These are phyloP conservation scores for Jatropha multifida DNA, from an alignment of 441 rosid species.

Conservation along the genomic window DNA sequence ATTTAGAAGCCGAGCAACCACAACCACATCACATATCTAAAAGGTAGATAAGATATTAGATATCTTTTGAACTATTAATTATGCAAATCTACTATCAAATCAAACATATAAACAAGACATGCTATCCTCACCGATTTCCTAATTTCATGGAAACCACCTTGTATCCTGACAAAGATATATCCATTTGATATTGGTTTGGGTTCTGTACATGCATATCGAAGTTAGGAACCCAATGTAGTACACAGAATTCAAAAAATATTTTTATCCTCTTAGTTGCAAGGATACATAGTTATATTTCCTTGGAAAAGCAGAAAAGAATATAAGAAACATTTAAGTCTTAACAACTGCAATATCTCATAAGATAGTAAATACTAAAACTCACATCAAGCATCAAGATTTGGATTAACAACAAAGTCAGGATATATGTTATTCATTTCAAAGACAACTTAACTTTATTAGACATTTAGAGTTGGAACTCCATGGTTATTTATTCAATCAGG, in stretches of 20 bases:
- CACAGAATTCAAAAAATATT: not conserved
- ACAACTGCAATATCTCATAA: no score
- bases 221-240: not conserved
- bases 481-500: not conserved
- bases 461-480: not conserved
- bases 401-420: not conserved
- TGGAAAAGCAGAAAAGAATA: not conserved
- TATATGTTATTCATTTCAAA: not conserved
- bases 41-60: slow-evolving; percentile 23
- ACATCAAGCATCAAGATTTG: not conserved
- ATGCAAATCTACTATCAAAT: not conserved
- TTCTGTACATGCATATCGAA: slow-evolving; percentile 41
- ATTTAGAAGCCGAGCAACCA: slow-evolving; percentile 84
- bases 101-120: slow-evolving; percentile 5
- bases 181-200: slow-evolving; percentile 62
- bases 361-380: not conserved
- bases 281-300: not conserved
- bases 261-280: not conserved
- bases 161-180: slow-evolving; percentile 87
- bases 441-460: not conserved
- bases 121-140: slow-evolving; percentile 78
- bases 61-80: slow-evolving; percentile 8
- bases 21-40: slow-evolving; percentile 83
- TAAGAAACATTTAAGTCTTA: not conserved
- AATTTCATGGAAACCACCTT: slow-evolving; percentile 98